Evolutionary conservation across 208 protist species (phyloP).

Genomic region (Acanthamoeba healyi): DNA sequence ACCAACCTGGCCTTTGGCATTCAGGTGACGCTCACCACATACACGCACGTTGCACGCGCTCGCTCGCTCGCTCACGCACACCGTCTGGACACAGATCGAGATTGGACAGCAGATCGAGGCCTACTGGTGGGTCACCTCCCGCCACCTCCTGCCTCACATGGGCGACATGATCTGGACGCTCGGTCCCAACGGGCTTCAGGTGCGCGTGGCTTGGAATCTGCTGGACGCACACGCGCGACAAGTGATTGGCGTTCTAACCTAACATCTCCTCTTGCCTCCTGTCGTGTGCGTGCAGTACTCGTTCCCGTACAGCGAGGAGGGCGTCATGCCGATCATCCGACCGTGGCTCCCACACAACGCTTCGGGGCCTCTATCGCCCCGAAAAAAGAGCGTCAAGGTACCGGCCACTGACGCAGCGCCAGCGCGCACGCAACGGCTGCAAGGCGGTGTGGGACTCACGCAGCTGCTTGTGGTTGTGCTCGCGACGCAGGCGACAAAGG

Average conservation of each 20-base stretch:
- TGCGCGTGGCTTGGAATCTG: neutral
- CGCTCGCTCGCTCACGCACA: too few relatives aligned
- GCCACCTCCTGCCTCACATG: slow-evolving; percentile 45
- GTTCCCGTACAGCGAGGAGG: slow-evolving; percentile 47
- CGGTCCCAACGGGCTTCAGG: neutral
- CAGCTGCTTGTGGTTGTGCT: too few relatives aligned
- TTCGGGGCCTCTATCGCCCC: neutral
- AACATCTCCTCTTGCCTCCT: too few relatives aligned
- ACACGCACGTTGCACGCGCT: neutral
- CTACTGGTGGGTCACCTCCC: slow-evolving; percentile 16
- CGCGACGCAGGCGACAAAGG: neutral
- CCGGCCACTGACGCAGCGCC: too few relatives aligned
- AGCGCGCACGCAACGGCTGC: too few relatives aligned
- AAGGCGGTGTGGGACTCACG: too few relatives aligned
- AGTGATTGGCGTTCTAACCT: too few relatives aligned
- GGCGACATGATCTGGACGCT: slow-evolving; percentile 58
- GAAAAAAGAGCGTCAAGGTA: slow-evolving; percentile 38
- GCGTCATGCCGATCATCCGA: slow-evolving; percentile 38
- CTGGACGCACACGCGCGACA: too few relatives aligned
- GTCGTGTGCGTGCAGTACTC: slow-evolving; percentile 11
- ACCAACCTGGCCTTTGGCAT: slow-evolving; percentile 27
- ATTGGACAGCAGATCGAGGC: slow-evolving; percentile 28
- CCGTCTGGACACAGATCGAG: neutral
- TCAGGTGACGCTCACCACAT: neutral
- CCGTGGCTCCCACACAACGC: slow-evolving; percentile 24